A percentile compares a stretch with the other conserved stretches of the same genome.
phyloP scores from a whole-genome alignment of 2,329 filamentous ascomycete genomes.

The Aspergillus sp. region DNA sequence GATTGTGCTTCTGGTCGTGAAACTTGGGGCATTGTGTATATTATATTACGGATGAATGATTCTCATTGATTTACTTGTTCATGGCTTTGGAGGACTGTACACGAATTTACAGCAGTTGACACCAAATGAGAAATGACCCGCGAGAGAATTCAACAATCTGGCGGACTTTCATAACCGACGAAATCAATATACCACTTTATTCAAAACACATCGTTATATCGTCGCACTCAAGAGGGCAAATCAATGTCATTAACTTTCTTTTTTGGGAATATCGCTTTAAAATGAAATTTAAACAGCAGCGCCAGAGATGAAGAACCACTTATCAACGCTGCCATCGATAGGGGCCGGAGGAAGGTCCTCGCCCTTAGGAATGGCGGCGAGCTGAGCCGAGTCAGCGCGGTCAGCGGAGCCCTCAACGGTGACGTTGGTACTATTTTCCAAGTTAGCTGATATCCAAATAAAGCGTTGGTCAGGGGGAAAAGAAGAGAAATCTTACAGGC shows the following conservation, averaged over 20 bases:
- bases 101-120: too few relatives aligned
- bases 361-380: constrained; percentile 68
- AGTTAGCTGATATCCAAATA: constrained; percentile 6
- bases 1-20: not conserved
- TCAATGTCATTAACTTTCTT: constrained; percentile 14
- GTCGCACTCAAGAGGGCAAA: constrained; percentile 6
- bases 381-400: constrained; percentile 60
- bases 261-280: constrained; percentile 22
- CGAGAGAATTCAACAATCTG: too few relatives aligned
- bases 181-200: too few relatives aligned
- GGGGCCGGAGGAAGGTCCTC: constrained; percentile 77
- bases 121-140: too few relatives aligned
- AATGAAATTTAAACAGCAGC: constrained; percentile 60
- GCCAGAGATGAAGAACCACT: constrained; percentile 99
- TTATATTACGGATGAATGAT: constrained; percentile 4
- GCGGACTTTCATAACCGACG: too few relatives aligned
- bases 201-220: not conserved
- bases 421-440: constrained; percentile 61
- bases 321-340: constrained; percentile 95
- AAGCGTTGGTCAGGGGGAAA: not conserved
- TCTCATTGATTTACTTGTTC: not conserved
- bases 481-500: constrained; percentile 54
- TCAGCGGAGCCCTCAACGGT: constrained; percentile 64
- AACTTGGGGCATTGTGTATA: constrained; percentile 11
- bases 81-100: not conserved